Percentiles rank a stretch among this genome's conserved stretches.
Conservation (phyloP, 129 eudicot species). For the Pulicaria dysenterica region DNA sequence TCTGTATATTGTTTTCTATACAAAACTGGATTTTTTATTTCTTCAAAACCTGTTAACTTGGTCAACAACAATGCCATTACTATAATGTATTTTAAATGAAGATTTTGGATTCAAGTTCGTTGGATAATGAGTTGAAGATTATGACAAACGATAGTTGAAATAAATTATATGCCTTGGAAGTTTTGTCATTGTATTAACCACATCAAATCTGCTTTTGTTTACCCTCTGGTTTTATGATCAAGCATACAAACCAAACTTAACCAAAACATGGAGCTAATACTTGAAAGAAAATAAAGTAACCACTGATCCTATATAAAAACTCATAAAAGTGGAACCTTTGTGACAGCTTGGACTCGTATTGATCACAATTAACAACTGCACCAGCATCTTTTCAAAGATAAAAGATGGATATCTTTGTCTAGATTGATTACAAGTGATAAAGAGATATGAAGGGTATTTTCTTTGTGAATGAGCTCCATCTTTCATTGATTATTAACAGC, state of each 20-base stretch:
- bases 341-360: conserved; percentile 15
- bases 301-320: no score
- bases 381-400: not conserved
- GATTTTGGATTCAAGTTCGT: conserved; percentile 26
- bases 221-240: conserved; percentile 26
- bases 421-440: not conserved
- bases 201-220: conserved; percentile 31
- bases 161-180: conserved; percentile 31
- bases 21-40: no score
- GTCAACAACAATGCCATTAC: no score
- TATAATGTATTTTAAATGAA: conserved; percentile 11
- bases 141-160: conserved; percentile 19
- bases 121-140: conserved; percentile 23
- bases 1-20: no score
- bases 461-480: not conserved
- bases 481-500: not conserved
- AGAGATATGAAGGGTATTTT: not conserved
- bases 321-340: no score
- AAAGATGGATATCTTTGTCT: not conserved
- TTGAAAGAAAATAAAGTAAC: no score
- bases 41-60: no score
- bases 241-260: no score
- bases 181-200: conserved; percentile 46
- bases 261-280: no score
- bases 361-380: not conserved